Evolutionary conservation across 2,329 filamentous ascomycete genomes (phyloP).

Genomic region (Fusarium euwallaceae): DNA sequence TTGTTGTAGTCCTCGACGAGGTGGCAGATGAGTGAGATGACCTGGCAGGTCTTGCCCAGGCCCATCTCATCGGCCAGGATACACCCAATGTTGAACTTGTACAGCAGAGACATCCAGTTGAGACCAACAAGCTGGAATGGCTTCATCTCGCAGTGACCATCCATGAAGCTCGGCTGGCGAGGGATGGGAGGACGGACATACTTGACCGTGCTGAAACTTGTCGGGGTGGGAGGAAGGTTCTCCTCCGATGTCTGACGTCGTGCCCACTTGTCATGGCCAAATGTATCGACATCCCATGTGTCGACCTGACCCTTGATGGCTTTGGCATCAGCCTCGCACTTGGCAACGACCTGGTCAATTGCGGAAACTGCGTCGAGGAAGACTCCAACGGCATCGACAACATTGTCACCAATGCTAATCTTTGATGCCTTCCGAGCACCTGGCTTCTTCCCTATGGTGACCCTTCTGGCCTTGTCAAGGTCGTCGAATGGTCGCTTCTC

Average conservation of each 20-base stretch:
- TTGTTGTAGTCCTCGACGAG: conserved; percentile 74
- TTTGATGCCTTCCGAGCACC: conserved; percentile 61
- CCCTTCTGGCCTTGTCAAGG: conserved; percentile 74
- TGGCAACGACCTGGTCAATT: conserved; percentile 83
- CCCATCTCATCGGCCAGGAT: conserved; percentile 99
- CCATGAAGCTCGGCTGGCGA: conserved; percentile 82
- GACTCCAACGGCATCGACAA: conserved; percentile 68
- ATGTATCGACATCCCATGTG: conserved; percentile 63
- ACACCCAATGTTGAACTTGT: conserved; percentile 82
- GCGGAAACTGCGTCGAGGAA: conserved; percentile 86
- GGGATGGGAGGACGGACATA: conserved; percentile 60
- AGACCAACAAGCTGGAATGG: conserved; percentile 94
- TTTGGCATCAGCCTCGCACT: conserved; percentile 80
- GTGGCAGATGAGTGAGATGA: conserved; percentile 91
- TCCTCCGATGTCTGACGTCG: conserved; percentile 49
- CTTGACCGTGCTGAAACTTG: conserved; percentile 52
- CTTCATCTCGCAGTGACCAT: conserved; percentile 82
- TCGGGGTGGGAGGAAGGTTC: conserved; percentile 59
- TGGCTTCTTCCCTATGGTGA: conserved; percentile 67
- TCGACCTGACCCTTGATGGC: conserved; percentile 61
- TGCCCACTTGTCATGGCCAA: conserved; percentile 56
- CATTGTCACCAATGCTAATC: conserved; percentile 64
- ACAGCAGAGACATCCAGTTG: conserved; percentile 93
- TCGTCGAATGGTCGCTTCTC: conserved; percentile 79
- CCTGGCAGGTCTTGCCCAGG: conserved; percentile 95